Conservation (phyloP, 208 protist species). For the Acanthamoeba rhysodes region DNA sequence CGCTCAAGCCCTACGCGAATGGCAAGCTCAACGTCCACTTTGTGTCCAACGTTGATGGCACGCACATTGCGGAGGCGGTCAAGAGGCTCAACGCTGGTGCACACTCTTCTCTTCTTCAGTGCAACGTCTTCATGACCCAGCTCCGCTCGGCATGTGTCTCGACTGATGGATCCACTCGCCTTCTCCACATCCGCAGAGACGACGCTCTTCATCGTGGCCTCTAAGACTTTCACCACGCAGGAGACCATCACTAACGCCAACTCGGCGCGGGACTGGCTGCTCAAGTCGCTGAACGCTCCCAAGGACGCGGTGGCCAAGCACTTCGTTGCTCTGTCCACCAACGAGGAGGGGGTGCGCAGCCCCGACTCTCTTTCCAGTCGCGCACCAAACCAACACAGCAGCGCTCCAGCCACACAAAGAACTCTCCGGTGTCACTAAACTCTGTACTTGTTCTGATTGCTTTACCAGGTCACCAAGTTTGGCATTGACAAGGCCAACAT, state of each 20-base stretch:
- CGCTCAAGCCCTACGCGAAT: conserved; percentile 94
- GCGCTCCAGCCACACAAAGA: neutral
- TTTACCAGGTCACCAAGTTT: conserved; percentile 89
- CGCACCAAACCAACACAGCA: neutral
- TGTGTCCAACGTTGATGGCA: conserved; percentile 97
- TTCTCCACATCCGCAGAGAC: conserved; percentile 89
- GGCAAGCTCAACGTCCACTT: conserved; percentile 92
- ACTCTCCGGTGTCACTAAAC: neutral
- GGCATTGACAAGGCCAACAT: conserved; percentile 97
- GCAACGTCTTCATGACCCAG: neutral
- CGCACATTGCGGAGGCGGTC: conserved; percentile 95
- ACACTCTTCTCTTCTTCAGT: neutral
- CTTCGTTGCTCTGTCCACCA: conserved; percentile 98
- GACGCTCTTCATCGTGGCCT: conserved; percentile 97
- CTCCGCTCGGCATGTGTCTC: neutral
- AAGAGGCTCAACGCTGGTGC: conserved; percentile 88
- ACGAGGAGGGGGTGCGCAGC: conserved; percentile 89
- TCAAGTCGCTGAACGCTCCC: conserved; percentile 89
- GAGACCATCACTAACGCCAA: conserved; percentile 97
- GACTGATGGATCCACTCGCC: neutral
- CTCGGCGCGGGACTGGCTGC: conserved; percentile 93
- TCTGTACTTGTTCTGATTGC: neutral
- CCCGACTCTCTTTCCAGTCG: too few relatives aligned
- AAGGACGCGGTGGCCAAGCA: conserved; percentile 94
- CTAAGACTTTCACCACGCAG: conserved; percentile 98